phyloP scores from a whole-genome alignment of 2,329 filamentous ascomycete genomes.

The Sclerotinia nivalis region DNA sequence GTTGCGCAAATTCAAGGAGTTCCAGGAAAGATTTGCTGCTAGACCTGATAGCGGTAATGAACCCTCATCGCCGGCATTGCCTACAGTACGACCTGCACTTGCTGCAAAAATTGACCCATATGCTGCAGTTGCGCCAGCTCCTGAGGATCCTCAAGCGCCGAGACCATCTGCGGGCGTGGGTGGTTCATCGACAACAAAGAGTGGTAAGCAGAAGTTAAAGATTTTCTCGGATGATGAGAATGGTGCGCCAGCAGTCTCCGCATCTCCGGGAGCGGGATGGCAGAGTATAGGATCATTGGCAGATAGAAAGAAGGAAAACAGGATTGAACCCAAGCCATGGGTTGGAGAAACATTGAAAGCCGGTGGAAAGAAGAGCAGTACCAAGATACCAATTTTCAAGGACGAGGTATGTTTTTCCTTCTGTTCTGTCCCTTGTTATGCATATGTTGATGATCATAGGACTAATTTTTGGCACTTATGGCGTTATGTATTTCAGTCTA shows the following conservation, averaged over 20 bases:
- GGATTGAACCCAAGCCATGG: conserved; percentile 84
- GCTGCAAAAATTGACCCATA: conserved; percentile 87
- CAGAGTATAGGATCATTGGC: conserved; percentile 56
- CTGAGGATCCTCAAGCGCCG: conserved; percentile 65
- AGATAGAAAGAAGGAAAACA: conserved; percentile 93
- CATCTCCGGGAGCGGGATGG: conserved; percentile 2
- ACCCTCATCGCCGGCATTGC: conserved; percentile 84
- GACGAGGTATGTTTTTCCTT: conserved; percentile 76
- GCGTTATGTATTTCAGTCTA: conserved; percentile 60
- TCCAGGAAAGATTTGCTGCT: conserved; percentile 75
- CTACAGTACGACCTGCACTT: conserved; percentile 77
- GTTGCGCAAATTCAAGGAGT: conserved; percentile 87
- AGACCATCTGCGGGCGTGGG: conserved; percentile 51
- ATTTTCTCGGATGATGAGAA: conserved; percentile 15
- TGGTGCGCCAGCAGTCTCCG: conserved; percentile 3
- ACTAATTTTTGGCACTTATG: conserved; percentile 75
- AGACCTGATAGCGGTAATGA: conserved; percentile 61
- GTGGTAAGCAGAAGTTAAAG: conserved; percentile 44
- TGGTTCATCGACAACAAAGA: conserved; percentile 56
- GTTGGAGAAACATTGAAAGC: conserved; percentile 86
- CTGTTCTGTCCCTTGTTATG: conserved; percentile 42
- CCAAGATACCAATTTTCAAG: conserved; percentile 92
- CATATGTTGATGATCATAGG: conserved; percentile 89
- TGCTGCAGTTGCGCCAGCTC: conserved; percentile 49
- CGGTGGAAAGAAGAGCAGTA: conserved; percentile 75